A percentile compares a stretch with the other conserved stretches of the same genome.
Conservation (phyloP, 441 rosid species). For the Gossypium davidsonii region DNA sequence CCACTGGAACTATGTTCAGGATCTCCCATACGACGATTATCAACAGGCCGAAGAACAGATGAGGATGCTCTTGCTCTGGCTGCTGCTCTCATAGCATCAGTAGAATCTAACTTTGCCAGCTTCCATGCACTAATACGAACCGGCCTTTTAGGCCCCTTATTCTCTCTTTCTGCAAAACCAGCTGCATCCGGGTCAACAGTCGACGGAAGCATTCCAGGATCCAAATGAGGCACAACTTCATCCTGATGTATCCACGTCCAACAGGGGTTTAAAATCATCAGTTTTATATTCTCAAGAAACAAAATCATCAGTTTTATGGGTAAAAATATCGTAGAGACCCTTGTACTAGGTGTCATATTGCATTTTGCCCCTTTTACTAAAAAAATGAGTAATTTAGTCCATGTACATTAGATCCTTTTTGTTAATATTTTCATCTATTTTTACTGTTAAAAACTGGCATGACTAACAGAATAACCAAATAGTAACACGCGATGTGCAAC, state of each 20-base stretch:
- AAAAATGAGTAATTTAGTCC: no score
- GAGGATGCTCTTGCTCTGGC: constrained; percentile 74
- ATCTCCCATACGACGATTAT: constrained; percentile 39
- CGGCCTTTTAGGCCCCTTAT: constrained; percentile 38
- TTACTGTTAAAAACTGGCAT: no score
- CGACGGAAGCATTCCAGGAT: constrained; percentile 67
- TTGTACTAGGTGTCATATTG: no score
- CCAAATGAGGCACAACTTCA: constrained; percentile 68
- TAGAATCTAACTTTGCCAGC: constrained; percentile 58
- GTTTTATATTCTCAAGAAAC: no score
- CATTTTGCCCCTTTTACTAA: no score
- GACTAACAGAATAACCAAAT: no score
- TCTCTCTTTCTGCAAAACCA: constrained; percentile 39
- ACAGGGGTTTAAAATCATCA: constrained; percentile 5
- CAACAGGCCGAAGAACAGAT: constrained; percentile 52
- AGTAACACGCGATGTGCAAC: no score
- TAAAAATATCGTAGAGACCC: no score
- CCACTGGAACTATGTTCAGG: constrained; percentile 50
- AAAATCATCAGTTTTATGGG: background rate
- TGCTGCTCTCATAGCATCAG: constrained; percentile 55
- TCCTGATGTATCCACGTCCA: constrained; percentile 33
- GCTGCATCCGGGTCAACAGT: constrained; percentile 73
- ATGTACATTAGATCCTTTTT: no score
- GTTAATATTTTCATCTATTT: no score
- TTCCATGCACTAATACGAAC: constrained; percentile 61